Evolutionary conservation across 345 rosid species (phyloP).

Genomic region (Dimocarpus longan): DNA sequence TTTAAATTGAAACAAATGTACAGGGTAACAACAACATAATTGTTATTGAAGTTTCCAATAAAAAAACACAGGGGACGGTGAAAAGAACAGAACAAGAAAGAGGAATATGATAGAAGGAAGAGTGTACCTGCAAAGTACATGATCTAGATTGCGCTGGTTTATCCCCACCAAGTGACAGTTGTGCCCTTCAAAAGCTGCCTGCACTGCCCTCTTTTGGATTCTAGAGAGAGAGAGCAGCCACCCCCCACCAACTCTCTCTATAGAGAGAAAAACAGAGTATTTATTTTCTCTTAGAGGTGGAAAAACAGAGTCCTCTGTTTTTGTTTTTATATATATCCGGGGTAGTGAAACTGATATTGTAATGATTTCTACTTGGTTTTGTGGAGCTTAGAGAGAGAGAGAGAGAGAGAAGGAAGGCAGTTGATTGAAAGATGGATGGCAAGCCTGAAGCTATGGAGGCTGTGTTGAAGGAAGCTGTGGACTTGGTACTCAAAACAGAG

Average conservation of each 20-base stretch:
- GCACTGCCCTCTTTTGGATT: constrained; percentile 22
- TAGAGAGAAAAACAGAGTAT: neutral
- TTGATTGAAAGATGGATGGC: constrained; percentile 36
- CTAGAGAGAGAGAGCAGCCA: constrained; percentile 5
- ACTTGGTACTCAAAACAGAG: constrained; percentile 51
- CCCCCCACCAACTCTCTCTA: neutral
- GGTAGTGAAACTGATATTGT: neutral
- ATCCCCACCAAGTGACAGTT: constrained; percentile 21
- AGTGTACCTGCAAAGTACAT: constrained; percentile 50
- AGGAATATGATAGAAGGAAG: constrained; percentile 1
- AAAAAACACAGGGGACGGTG: neutral
- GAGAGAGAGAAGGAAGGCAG: neutral
- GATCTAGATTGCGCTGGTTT: constrained; percentile 28
- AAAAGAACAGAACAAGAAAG: neutral
- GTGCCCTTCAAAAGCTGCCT: constrained; percentile 13
- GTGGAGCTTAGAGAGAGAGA: neutral
- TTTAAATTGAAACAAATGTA: no score
- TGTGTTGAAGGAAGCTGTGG: constrained; percentile 69
- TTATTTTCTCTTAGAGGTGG: neutral
- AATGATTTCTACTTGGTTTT: neutral
- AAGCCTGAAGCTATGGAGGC: constrained; percentile 59
- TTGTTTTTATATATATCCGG: neutral
- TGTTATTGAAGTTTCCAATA: no score
- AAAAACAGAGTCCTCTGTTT: constrained; percentile 19
- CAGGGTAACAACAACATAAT: no score